Base-by-base conservation (phyloP, 176 grass and related monocot species). In the Avena atlantica region DNA sequence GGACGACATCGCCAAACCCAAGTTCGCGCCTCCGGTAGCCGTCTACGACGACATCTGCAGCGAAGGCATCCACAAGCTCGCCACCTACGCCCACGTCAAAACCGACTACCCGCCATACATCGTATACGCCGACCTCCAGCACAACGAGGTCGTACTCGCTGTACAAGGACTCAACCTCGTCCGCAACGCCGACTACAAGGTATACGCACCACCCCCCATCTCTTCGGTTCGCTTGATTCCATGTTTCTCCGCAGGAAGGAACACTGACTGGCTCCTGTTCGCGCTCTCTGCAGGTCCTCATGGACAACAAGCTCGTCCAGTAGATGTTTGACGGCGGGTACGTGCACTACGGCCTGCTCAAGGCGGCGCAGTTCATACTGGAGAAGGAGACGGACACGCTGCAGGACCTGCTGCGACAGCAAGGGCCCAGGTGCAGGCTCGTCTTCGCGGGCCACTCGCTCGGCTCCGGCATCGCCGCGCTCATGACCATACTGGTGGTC, bases 261-360 rank as follows among this genome's bases (percentile, higher is more conserved):
- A 36, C 4, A 36, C 36, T 36, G 36, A 36, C 36, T 36, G 36
- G 36, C 36, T 36, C 42, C 42, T n/a, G n/a, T 45, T 45, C 42
- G 8, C 8, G 42, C n/a, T n/a, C 8, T 45, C 8, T 45, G 73
- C 88, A 95, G 93, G 90, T 98, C 45, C 86, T 99, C 13, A 86
- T 99, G 87, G 92, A 96, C 85, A 99, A 99, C 80, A 90, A 89
- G 76, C 92, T 99, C 45, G 97, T 93, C 55, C 86, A 87, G 90
- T 90, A 99, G 93, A 94, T 94, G 94, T 93, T 99, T 56, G 97
- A 94, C 77, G 97, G 97, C 29, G 97, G 97, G 0, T 99, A 87
- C 78, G 97, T 94, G 44, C 94, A 99, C 87, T 87, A 94, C 77
- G 97, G 97, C 9, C 92, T 99, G 77, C 90, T 99, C 68, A 91